Conservation (phyloP, 1,139 yeast genomes). For the Protomyces arabidopsidicola region DNA sequence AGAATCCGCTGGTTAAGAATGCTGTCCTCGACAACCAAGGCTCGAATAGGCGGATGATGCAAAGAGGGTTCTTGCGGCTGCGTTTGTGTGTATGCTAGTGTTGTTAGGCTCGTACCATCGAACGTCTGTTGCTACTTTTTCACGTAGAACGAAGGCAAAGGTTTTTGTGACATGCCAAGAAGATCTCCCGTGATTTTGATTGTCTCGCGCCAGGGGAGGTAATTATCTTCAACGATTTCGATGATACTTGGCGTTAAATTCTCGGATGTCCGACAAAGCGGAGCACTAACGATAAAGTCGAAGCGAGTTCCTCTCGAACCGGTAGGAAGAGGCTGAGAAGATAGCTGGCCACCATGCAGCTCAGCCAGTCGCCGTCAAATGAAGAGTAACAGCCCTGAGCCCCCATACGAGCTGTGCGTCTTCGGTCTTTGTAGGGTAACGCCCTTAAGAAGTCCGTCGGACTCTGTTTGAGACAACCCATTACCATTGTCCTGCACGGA, state of each 20-base stretch:
- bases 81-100: not conserved
- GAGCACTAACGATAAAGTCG: constrained; percentile 30
- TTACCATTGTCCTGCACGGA: constrained; percentile 16
- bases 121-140: not conserved
- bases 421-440: constrained; percentile 33
- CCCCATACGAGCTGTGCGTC: constrained; percentile 33
- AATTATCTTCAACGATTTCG: not conserved
- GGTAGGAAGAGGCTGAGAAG: constrained; percentile 26
- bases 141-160: not conserved
- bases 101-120: not conserved
- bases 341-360: constrained; percentile 33
- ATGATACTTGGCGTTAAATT: not conserved
- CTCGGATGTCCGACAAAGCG: not conserved
- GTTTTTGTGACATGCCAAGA: not conserved
- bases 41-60: constrained; percentile 48
- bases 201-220: not conserved
- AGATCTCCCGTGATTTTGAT: not conserved
- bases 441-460: constrained; percentile 27
- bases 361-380: constrained; percentile 33
- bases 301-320: constrained; percentile 31
- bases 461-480: constrained; percentile 9
- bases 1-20: constrained; percentile 88
- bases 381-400: constrained; percentile 32
- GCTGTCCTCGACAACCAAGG: constrained; percentile 91
- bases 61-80: not conserved